A percentile compares a stretch with the other conserved stretches of the same genome.
Evolutionary conservation across 2,329 filamentous ascomycete genomes (phyloP).

Genomic region (Trichoderma breve): DNA sequence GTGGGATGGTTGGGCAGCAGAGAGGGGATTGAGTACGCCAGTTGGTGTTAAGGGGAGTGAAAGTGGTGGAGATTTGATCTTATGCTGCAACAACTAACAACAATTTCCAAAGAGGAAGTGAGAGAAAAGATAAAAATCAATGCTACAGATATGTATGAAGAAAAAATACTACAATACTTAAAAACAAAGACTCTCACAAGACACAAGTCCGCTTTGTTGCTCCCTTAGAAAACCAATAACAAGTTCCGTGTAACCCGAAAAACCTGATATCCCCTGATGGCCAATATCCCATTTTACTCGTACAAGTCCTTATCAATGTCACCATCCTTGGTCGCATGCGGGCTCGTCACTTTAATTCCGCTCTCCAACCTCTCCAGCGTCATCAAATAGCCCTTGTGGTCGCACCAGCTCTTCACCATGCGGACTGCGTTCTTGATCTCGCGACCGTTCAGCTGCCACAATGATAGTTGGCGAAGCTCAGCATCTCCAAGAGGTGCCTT

Average conservation of each 20-base stretch:
- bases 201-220: neutral
- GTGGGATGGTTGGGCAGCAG: neutral
- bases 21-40: neutral
- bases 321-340: constrained; percentile 39
- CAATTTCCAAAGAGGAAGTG: too few relatives aligned
- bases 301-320: constrained; percentile 31
- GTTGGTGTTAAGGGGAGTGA: neutral
- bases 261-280: neutral
- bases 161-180: neutral
- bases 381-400: constrained; percentile 43
- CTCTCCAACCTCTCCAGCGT: constrained; percentile 43
- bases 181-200: neutral
- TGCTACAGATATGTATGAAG: neutral
- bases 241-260: neutral
- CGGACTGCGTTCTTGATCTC: constrained; percentile 49
- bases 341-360: constrained; percentile 46
- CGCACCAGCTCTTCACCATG: constrained; percentile 46
- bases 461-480: constrained; percentile 39
- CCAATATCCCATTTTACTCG: constrained; percentile 20
- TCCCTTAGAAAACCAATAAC: neutral
- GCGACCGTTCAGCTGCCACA: constrained; percentile 44
- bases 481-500: constrained; percentile 30
- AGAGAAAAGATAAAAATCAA: neutral
- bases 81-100: neutral
- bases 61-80: neutral